Base-by-base conservation (phyloP, 73 alveolate species). In the Loxodes magnus region DNA sequence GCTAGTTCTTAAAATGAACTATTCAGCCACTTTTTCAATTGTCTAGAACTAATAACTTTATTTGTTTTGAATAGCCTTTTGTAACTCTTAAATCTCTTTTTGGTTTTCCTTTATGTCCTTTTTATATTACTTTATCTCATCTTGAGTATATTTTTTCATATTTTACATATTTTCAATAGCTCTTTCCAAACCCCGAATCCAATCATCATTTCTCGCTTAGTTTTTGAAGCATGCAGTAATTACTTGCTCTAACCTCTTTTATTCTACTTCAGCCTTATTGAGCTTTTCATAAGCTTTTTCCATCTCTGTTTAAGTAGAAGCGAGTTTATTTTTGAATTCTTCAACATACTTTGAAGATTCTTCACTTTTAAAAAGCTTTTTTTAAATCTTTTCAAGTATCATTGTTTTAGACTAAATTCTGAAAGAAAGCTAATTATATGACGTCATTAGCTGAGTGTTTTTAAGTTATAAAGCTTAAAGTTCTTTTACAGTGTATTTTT, bases 191-290 rank as follows among this genome's bases (percentile, higher is more conserved):
- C 66, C 66, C 28, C 72, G 31, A 5, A 43, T 66, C 77, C 77
- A 63, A 20, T 58, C 70, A 34, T 69, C 54, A 29, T 69, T 69
- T 24, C 51, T 69, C 23, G 84, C 77, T 2, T 63, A 56, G 63
- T 69, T 69, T 51, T 67, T 69, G 20, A 15, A 16, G 49, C 84
- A 69, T 16, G 42, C 71, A 0, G 52, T 23, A 15, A 51, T 42
- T 23, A 69, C 56, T 56, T 59, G 36, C 38, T 69, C 84, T 12
- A 69, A 39, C 1, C 84, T 9, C 30, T 49, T 61, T 35, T 54
- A 48, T 43, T 69, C 84, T 12, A 69, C 77, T 62, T 69, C 84
- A 14, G 70, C 77, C 3, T 56, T 24, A 51, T 69, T 69, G 19
- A 69, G 25, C 26, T 69, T 63, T 36, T 69, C 76, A 63, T 63